Percentiles rank a stretch among this genome's conserved stretches.
These are phyloP conservation scores for Ceratocystis ficicola DNA, from an alignment of 2,329 filamentous ascomycete species.

Conservation along the genomic window DNA sequence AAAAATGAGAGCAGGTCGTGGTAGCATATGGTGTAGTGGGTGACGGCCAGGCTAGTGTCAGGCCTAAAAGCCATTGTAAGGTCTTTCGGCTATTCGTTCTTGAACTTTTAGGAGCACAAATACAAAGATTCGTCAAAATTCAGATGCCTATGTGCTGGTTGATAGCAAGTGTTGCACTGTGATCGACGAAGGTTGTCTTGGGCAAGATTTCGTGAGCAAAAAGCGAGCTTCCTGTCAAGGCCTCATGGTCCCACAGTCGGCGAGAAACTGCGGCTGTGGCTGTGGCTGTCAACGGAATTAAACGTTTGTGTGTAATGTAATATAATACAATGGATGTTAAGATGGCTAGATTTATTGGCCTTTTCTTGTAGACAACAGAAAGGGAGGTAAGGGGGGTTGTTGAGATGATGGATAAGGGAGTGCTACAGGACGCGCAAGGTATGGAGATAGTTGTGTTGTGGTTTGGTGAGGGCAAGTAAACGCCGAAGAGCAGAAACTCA, in stretches of 20 bases:
- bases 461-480: neutral
- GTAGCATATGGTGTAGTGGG: neutral
- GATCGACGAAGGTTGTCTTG: neutral
- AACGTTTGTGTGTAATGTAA: constrained; percentile 1
- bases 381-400: neutral
- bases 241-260: neutral
- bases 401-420: too few relatives aligned
- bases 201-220: neutral
- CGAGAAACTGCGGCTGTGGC: neutral
- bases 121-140: neutral
- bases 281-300: neutral
- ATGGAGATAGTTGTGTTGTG: neutral
- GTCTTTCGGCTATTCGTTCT: neutral
- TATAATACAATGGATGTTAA: too few relatives aligned
- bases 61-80: constrained; percentile 8
- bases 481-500: too few relatives aligned
- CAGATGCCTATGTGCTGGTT: neutral
- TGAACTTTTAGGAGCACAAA: neutral
- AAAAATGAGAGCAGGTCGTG: constrained; percentile 6
- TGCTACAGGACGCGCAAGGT: too few relatives aligned
- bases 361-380: neutral
- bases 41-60: constrained; percentile 5
- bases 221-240: neutral
- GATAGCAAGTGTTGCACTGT: neutral
- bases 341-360: neutral